phyloP scores from a whole-genome alignment of 305 asterid species.

The Nicotiana rustica region DNA sequence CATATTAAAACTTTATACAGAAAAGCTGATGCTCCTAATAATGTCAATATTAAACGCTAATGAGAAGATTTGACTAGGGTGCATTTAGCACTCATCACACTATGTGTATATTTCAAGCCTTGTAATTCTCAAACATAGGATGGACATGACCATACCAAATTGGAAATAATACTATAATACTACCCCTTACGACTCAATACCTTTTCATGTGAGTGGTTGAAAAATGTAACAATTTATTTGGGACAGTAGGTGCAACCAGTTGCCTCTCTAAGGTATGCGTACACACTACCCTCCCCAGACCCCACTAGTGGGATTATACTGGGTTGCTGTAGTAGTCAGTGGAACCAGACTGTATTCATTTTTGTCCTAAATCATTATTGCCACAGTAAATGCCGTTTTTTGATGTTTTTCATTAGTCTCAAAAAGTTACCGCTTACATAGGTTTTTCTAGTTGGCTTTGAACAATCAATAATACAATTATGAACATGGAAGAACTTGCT shows the following conservation, averaged over 20 bases:
- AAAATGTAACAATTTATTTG: not conserved
- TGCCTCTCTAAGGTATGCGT: too few relatives aligned
- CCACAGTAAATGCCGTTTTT: not conserved
- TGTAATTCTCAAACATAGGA: not conserved
- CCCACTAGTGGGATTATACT: too few relatives aligned
- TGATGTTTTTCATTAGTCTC: not conserved
- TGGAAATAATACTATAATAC: not conserved
- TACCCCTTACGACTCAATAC: not conserved
- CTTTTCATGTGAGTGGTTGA: not conserved
- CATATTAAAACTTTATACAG: not conserved
- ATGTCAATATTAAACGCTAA: not conserved
- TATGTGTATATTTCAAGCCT: not conserved
- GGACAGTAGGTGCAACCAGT: not conserved
- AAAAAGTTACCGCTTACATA: not conserved
- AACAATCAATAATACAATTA: not conserved
- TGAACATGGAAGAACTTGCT: slow-evolving; percentile 4
- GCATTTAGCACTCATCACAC: slow-evolving; percentile 23
- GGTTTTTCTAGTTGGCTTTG: not conserved
- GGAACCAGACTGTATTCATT: not conserved
- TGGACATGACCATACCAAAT: not conserved
- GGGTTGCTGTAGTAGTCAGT: not conserved
- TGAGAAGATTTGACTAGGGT: slow-evolving; percentile 21
- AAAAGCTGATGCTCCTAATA: not conserved
- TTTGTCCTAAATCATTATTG: not conserved
- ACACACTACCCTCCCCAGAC: too few relatives aligned